Base-by-base conservation (phyloP, 495 filamentous ascomycete genomes). In the Penicillium waksmanii region DNA sequence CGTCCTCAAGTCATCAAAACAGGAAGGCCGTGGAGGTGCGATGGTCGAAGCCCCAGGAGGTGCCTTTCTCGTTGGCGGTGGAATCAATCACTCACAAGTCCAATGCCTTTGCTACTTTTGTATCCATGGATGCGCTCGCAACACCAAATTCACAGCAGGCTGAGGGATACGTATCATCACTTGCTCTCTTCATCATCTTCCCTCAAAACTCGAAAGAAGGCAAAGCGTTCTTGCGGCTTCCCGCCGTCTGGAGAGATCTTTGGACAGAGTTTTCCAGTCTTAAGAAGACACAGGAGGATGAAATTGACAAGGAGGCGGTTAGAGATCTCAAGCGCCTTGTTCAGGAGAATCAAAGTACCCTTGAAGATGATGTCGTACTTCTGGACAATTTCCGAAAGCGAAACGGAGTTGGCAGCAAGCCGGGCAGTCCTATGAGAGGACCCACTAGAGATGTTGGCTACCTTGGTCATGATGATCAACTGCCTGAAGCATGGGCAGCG, bases 91-190 rank as follows among this genome's bases (percentile, higher is more conserved):
- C 71, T 0, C 76, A 77, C 53, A 73, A 77, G 42, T 76, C 72
- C n/a, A 78, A 73, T 48, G 59, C 74, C 5, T 75, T 79, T 48
- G 75, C 73, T 19, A 75, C 78, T 3, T 79, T 73, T 53, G 83
- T 92, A 55, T 88, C 87, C 36, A 96, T 96, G 92, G 79, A 76
- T 12, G 76, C 82, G 0, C 70, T 96, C 42, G 85, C 91, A n/a
- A 89, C 92, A 10, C 87, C 91, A 0, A 89, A 89, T 46, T 47
- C 79, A 2, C 85, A 86, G 60, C 95, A 98, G 68, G 93, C 94
- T 9, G 93, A 97, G 70, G 85, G 85, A 9, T 97, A 87, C 64
- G 84, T 96, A 44, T 90, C 91, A 5, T 96, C 93, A 2, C 79
- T 86, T 21, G 92, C 87, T 17, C 74, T 98, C 13, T 96, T 95